Evolutionary conservation across 805 yeast species (phyloP).

Genomic region (Candida silvatica): DNA sequence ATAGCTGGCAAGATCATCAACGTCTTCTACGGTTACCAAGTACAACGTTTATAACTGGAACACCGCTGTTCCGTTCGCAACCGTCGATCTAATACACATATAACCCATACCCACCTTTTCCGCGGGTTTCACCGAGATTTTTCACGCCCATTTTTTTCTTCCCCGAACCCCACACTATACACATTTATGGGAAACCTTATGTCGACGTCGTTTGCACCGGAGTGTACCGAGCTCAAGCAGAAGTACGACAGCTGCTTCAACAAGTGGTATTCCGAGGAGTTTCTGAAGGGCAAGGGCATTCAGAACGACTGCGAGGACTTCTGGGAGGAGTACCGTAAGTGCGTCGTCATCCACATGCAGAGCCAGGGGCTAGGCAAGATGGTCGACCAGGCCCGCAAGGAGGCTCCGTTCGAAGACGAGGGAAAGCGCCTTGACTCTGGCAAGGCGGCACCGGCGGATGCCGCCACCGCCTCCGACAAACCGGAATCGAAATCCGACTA

Average conservation of each 20-base stretch:
- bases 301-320: conserved; percentile 86
- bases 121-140: not conserved
- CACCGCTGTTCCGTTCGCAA: too few relatives aligned
- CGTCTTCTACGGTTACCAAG: conserved; percentile 1
- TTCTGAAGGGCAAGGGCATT: conserved; percentile 49
- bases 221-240: conserved; percentile 81
- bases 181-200: conserved; percentile 65
- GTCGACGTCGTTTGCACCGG: conserved; percentile 94
- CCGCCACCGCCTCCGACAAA: too few relatives aligned
- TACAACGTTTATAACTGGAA: not conserved
- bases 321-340: conserved; percentile 84
- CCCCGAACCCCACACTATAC: not conserved
- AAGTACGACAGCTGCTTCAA: conserved; percentile 91
- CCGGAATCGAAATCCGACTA: too few relatives aligned
- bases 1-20: conserved; percentile 1
- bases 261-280: conserved; percentile 89
- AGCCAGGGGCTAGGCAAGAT: conserved; percentile 73
- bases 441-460: too few relatives aligned
- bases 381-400: conserved; percentile 82
- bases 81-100: too few relatives aligned
- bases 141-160: not conserved
- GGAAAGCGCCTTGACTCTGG: conserved; percentile 29
- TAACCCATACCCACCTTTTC: too few relatives aligned
- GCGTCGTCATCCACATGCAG: conserved; percentile 65
- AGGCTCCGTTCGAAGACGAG: conserved; percentile 77